Conservation (phyloP, 345 rosid species). For the Zanthoxylum bungeanum region DNA sequence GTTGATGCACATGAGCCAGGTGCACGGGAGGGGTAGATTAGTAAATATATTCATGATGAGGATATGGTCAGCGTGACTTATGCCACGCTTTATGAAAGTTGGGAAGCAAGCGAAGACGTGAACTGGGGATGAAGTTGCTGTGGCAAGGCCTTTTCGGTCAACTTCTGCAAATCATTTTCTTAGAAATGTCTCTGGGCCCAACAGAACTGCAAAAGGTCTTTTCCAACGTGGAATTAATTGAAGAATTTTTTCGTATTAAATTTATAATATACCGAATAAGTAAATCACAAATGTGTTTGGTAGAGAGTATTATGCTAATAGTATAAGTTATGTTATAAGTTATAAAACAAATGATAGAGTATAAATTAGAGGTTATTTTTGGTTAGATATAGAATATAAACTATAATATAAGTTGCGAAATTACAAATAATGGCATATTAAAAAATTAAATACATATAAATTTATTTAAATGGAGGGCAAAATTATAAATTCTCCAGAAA, state of each 20-base stretch:
- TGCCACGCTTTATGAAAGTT: conserved; percentile 27
- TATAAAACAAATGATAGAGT: too few relatives aligned
- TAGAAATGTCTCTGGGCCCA: conserved; percentile 14
- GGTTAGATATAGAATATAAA: too few relatives aligned
- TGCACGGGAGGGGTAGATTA: conserved; percentile 1
- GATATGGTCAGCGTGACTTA: conserved; percentile 31
- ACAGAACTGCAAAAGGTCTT: background rate
- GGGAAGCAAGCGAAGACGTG: conserved; percentile 15
- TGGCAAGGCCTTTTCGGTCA: conserved; percentile 26
- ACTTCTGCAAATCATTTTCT: conserved; percentile 14
- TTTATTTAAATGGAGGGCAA: too few relatives aligned
- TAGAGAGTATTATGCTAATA: too few relatives aligned
- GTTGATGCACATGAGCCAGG: background rate
- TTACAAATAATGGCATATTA: too few relatives aligned
- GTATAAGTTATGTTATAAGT: too few relatives aligned
- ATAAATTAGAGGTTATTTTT: too few relatives aligned
- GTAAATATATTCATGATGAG: background rate
- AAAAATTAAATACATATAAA: too few relatives aligned
- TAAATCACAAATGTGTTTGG: too few relatives aligned
- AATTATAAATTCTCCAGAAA: too few relatives aligned
- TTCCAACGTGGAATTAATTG: background rate
- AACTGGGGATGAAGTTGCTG: conserved; percentile 4
- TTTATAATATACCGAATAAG: too few relatives aligned
- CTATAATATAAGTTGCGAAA: too few relatives aligned
- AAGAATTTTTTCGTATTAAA: background rate